Percentiles rank a stretch among this genome's conserved stretches.
These are phyloP conservation scores for Phytophthora litchii DNA, from an alignment of 352 stramenopile genomes.

Conservation along the genomic window DNA sequence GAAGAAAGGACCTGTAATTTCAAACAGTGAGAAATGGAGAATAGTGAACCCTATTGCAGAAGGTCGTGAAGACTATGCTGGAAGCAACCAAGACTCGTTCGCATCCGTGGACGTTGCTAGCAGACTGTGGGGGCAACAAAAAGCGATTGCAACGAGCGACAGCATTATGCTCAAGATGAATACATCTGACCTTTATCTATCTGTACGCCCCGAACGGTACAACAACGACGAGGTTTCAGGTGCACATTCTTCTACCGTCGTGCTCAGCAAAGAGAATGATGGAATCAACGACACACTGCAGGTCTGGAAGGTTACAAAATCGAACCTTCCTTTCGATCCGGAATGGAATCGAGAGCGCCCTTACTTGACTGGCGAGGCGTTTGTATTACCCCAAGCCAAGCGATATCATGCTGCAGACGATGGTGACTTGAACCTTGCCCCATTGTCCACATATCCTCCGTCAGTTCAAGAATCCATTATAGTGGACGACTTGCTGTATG, in stretches of 20 bases:
- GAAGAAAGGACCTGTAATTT: constrained; percentile 81
- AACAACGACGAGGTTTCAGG: constrained; percentile 14
- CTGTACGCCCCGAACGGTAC: constrained; percentile 35
- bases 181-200: constrained; percentile 62
- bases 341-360: constrained; percentile 83
- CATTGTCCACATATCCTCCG: constrained; percentile 74
- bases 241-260: constrained; percentile 25
- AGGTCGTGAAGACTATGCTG: constrained; percentile 19
- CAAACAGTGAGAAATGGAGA: constrained; percentile 81
- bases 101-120: constrained; percentile 44
- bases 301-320: constrained; percentile 87
- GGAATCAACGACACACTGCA: constrained; percentile 58
- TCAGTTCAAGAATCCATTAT: constrained; percentile 84
- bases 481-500: constrained; percentile 85
- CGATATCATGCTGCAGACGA: constrained; percentile 48
- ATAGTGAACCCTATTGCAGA: constrained; percentile 61
- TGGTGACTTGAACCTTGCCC: constrained; percentile 52
- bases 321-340: constrained; percentile 85
- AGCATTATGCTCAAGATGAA: constrained; percentile 78
- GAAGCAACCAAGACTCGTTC: constrained; percentile 45
- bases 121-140: constrained; percentile 66
- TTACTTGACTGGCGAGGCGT: constrained; percentile 76
- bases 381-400: constrained; percentile 59
- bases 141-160: constrained; percentile 69
- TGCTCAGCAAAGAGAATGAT: constrained; percentile 59